Evolutionary conservation across 805 yeast genomes (phyloP).

Genomic region (Nakazawaea molendinolei): DNA sequence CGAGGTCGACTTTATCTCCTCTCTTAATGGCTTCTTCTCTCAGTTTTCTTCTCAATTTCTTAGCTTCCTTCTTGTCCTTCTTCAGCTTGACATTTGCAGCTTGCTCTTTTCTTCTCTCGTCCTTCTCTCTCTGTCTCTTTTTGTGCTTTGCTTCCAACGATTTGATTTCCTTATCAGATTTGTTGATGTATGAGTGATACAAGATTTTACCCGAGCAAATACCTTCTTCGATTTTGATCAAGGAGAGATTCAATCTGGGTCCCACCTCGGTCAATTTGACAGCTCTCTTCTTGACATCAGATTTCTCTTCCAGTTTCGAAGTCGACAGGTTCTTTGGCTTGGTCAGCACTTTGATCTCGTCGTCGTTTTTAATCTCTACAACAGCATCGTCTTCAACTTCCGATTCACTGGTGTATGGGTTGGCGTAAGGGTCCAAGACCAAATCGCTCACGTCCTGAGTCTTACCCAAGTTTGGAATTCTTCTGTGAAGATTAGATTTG

Average conservation of each 20-base stretch:
- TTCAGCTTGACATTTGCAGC: slow-evolving; percentile 14
- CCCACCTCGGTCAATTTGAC: slow-evolving; percentile 90
- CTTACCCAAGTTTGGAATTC: slow-evolving; percentile 61
- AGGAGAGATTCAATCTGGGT: slow-evolving; percentile 71
- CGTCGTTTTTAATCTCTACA: slow-evolving; percentile 45
- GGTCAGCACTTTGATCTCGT: slow-evolving; percentile 18
- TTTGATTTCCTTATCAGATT: slow-evolving; percentile 35
- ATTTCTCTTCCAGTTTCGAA: background rate
- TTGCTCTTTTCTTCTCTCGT: slow-evolving; percentile 17
- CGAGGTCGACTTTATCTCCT: slow-evolving; percentile 32
- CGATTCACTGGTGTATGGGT: slow-evolving; percentile 80
- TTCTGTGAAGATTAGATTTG: slow-evolving; percentile 52
- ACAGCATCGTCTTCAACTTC: slow-evolving; percentile 90
- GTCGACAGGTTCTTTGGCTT: slow-evolving; percentile 17
- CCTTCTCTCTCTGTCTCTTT: slow-evolving; percentile 18
- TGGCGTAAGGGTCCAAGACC: slow-evolving; percentile 75
- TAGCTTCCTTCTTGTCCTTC: slow-evolving; percentile 16
- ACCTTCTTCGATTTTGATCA: slow-evolving; percentile 89
- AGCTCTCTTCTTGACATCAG: slow-evolving; percentile 59
- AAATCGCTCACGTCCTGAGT: slow-evolving; percentile 77
- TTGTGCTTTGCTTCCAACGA: slow-evolving; percentile 20
- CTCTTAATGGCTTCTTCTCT: slow-evolving; percentile 18
- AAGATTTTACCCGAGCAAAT: slow-evolving; percentile 83
- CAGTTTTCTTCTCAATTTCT: slow-evolving; percentile 16
- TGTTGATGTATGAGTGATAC: slow-evolving; percentile 67